Evolutionary conservation across 164 flowering plant species (phyloP).

Genomic region (Aristolochia contorta): DNA sequence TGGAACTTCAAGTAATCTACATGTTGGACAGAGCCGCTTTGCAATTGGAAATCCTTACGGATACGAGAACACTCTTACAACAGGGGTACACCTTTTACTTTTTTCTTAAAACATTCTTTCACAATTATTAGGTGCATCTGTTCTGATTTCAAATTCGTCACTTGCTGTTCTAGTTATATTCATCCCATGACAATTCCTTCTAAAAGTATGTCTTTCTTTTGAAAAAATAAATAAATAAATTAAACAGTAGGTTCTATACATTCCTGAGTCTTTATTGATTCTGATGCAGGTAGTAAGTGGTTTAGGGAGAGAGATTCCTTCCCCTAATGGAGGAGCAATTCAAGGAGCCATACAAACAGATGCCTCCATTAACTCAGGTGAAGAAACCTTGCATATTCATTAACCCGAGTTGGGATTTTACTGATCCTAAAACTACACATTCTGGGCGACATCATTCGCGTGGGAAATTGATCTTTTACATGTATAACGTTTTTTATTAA

Average conservation of each 20-base stretch:
- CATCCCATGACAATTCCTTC: no score
- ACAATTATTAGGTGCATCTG: no score
- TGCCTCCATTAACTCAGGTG: constrained; percentile 91
- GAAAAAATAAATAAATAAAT: no score
- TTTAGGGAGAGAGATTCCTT: constrained; percentile 83
- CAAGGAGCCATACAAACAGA: constrained; percentile 89
- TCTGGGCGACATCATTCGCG: neutral
- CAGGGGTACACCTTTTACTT: constrained; percentile 53
- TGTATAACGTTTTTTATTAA: no score
- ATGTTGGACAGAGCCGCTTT: constrained; percentile 85
- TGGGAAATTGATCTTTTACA: neutral
- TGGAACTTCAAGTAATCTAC: constrained; percentile 55
- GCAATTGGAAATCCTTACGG: constrained; percentile 95
- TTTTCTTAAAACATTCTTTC: neutral
- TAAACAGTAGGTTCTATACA: no score
- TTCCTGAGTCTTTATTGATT: no score
- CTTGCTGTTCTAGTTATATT: no score
- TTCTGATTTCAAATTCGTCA: no score
- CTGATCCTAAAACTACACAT: neutral
- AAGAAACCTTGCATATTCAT: neutral
- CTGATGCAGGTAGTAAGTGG: constrained; percentile 9
- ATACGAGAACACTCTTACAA: constrained; percentile 77
- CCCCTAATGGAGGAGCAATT: constrained; percentile 79
- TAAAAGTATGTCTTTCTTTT: no score
- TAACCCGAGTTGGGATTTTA: neutral